Percentiles rank a stretch among this genome's conserved stretches.
These are phyloP conservation scores for Saccharomycopsis malanga DNA, from an alignment of 805 yeast species.

Conservation along the genomic window DNA sequence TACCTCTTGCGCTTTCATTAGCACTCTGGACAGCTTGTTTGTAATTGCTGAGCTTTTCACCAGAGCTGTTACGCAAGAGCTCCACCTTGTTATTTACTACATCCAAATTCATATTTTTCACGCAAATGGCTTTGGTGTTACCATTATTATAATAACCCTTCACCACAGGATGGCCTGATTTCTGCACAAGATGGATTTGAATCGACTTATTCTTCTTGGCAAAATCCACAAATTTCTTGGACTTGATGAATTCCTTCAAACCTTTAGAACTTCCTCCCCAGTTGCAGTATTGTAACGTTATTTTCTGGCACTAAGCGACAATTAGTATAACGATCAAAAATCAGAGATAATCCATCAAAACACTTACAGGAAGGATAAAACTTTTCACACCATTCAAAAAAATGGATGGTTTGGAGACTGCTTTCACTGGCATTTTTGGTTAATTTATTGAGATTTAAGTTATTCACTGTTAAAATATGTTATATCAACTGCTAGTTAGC, in stretches of 20 bases:
- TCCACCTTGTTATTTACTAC: slow-evolving; percentile 60
- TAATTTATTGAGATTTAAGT: too few relatives aligned
- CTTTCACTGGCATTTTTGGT: slow-evolving; percentile 19
- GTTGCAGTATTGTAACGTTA: slow-evolving; percentile 79
- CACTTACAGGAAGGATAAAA: slow-evolving; percentile 16
- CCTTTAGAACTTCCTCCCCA: slow-evolving; percentile 95
- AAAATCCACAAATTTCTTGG: slow-evolving; percentile 41
- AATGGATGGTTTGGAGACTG: slow-evolving; percentile 21
- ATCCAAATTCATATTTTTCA: slow-evolving; percentile 59
- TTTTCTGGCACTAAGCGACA: slow-evolving; percentile 50
- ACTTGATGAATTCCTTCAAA: slow-evolving; percentile 58
- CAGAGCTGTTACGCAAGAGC: slow-evolving; percentile 61
- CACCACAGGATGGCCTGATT: slow-evolving; percentile 78
- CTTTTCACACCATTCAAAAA: slow-evolving; percentile 19
- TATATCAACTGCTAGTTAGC: too few relatives aligned
- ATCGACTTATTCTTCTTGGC: slow-evolving; percentile 59
- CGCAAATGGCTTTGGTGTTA: slow-evolving; percentile 57
- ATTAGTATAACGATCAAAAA: too few relatives aligned
- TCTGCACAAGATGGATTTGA: slow-evolving; percentile 61
- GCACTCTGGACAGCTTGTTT: slow-evolving; percentile 72
- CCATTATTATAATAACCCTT: slow-evolving; percentile 48
- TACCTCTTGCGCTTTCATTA: slow-evolving; percentile 85
- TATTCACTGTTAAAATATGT: too few relatives aligned
- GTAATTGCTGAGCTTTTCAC: slow-evolving; percentile 49
- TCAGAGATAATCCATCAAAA: neutral